phyloP scores from a whole-genome alignment of 352 stramenopile species.

The Thraustotheca clavata region DNA sequence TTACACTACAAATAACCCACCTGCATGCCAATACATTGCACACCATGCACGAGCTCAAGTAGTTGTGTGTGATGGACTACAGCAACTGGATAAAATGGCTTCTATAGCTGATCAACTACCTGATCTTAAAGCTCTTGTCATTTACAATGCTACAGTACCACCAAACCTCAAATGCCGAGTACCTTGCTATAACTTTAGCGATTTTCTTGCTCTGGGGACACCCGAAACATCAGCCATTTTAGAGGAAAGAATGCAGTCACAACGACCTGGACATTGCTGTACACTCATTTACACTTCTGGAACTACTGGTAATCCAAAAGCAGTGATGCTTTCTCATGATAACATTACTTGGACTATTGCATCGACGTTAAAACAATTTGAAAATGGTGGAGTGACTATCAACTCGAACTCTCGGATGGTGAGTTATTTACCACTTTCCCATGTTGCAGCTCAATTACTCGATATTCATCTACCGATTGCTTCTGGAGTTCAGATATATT shows the following conservation, averaged over 20 bases:
- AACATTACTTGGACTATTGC: constrained; percentile 86
- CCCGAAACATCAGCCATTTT: constrained; percentile 22
- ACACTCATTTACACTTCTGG: constrained; percentile 93
- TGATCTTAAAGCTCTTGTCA: constrained; percentile 30
- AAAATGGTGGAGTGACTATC: constrained; percentile 46
- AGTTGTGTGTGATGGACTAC: constrained; percentile 27
- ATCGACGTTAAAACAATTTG: constrained; percentile 54
- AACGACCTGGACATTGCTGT: constrained; percentile 57
- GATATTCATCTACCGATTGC: constrained; percentile 77
- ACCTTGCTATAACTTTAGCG: constrained; percentile 29
- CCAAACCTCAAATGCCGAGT: constrained; percentile 52
- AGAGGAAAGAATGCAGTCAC: constrained; percentile 11
- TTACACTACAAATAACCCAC: constrained; percentile 34
- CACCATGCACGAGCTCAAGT: constrained; percentile 27
- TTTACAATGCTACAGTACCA: constrained; percentile 28
- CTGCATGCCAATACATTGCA: constrained; percentile 29
- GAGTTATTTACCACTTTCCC: constrained; percentile 85
- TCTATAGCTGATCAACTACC: constrained; percentile 28
- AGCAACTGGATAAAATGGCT: constrained; percentile 29
- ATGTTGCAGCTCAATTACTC: constrained; percentile 82
- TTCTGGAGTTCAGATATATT: constrained; percentile 67
- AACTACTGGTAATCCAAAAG: constrained; percentile 93
- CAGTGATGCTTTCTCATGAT: constrained; percentile 95
- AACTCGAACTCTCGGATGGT: constrained; percentile 64
- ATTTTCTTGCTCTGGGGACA: constrained; percentile 23